These are phyloP conservation scores for Metarhizium brunneum DNA, from an alignment of 2,329 filamentous ascomycete species.

Conservation along the genomic window DNA sequence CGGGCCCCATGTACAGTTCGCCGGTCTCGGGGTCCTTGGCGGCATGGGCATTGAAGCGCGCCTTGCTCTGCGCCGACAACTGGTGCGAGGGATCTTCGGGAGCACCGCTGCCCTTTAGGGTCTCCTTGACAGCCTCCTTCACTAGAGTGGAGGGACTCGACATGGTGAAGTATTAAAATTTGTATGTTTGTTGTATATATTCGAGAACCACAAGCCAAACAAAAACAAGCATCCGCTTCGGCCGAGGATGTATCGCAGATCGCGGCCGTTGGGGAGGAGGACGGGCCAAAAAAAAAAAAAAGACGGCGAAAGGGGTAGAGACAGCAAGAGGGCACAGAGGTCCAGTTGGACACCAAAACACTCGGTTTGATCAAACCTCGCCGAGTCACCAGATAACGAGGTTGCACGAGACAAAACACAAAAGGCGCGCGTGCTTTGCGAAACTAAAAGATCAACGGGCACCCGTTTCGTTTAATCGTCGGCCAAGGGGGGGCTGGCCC, in stretches of 20 bases:
- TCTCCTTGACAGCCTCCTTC: conserved; percentile 70
- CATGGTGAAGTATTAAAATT: conserved; percentile 16
- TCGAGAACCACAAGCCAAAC: not conserved
- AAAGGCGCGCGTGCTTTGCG: not conserved
- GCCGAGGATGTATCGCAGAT: not conserved
- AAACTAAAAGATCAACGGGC: not conserved
- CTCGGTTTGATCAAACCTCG: not conserved
- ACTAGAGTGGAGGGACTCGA: conserved; percentile 35
- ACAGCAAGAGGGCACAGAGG: not conserved
- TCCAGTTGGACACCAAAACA: not conserved
- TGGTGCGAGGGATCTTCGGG: conserved; percentile 40
- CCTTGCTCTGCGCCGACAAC: conserved; percentile 65
- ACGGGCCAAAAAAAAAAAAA: not conserved
- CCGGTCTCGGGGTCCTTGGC: conserved; percentile 64
- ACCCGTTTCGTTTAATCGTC: not conserved
- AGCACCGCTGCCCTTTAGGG: conserved; percentile 50
- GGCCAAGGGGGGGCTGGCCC: not conserved
- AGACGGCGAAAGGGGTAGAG: not conserved
- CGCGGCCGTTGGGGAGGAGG: not conserved
- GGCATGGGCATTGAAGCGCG: conserved; percentile 69
- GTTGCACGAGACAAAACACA: not conserved
- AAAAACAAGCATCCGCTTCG: not conserved
- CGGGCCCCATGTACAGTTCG: conserved; percentile 69
- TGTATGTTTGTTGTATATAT: not conserved
- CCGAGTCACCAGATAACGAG: not conserved